Evolutionary conservation across 768 basidiomycete species (phyloP), one percentile per base, ranked within the genome.

Genomic region (Xerocomellus intermedius): DNA sequence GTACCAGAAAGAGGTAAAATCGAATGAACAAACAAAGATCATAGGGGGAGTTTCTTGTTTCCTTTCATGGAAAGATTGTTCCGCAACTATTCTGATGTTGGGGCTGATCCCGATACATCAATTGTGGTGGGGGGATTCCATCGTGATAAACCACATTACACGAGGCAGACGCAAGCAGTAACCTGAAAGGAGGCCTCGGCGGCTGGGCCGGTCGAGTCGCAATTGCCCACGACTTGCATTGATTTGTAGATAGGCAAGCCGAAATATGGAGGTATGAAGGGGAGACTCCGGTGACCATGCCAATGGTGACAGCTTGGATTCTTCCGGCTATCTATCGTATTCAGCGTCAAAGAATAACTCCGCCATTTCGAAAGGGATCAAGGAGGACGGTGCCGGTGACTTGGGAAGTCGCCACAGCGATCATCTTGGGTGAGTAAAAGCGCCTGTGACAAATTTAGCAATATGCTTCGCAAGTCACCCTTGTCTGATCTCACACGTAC

Each of bases 391-490:
- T 50, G 10, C 45, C 67, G 68, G 69, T 58, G 42, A 63, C 55
- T 50, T 55, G 50, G 48, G n/a, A 59, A 59, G 48, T 60, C 24
- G 46, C 67, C 69, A 57, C 35, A 32, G 57, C 42, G 41, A 55
- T 50, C 24, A 59, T 64, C 61, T 52, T 33, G 43, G 30, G 37
- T 10, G 4, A 54, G 37, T 45, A 32, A 52, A 50, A 53, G 47
- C 39, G 41, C 58, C 50, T 50, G 52, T 12, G 52, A 59, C 54
- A 19, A 35, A 57, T 59, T 54, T 64, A 47, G 59, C 54, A 55
- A 50, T 55, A 38, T 36, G 33, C 30, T 50, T 57, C 37, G 22
- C 28, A 33, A 22, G 38, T 16, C 43, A 35, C 42, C 26, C 30
- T 26, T 45, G 41, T 44, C n/a, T n/a, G n/a, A n/a, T n/a, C n/a